Conservation (phyloP, 1,284 basidiomycete species). For the Puccinia horiana region DNA sequence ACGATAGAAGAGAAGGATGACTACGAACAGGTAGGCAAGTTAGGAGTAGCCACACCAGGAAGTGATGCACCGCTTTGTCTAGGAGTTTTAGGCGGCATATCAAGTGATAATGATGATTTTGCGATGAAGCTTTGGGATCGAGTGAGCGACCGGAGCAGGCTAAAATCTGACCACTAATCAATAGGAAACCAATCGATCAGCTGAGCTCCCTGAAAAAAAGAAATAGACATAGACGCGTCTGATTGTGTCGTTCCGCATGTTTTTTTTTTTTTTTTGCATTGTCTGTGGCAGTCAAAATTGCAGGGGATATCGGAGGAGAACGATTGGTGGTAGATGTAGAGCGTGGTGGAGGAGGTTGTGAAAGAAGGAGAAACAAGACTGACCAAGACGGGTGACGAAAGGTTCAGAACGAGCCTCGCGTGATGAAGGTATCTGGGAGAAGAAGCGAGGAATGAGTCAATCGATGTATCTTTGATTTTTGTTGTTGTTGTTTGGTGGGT, state of each 20-base stretch:
- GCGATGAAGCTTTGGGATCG: background rate
- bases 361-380: no score
- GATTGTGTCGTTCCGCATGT: background rate
- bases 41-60: background rate
- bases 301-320: background rate
- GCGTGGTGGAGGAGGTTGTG: no score
- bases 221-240: background rate
- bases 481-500: no score
- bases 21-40: conserved; percentile 37
- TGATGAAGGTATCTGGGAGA: no score
- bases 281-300: background rate
- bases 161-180: background rate
- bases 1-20: no score
- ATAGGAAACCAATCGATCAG: background rate
- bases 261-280: background rate
- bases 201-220: background rate
- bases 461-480: no score
- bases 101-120: background rate
- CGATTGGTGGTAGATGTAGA: background rate
- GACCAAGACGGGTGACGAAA: no score
- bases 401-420: no score
- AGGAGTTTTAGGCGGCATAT: conserved; percentile 34
- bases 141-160: background rate
- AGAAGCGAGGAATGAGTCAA: no score
- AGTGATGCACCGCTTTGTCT: conserved; percentile 28